Evolutionary conservation across 768 basidiomycete species (phyloP), one percentile per base, ranked within the genome.

Genomic region (Podaxis sp.): DNA sequence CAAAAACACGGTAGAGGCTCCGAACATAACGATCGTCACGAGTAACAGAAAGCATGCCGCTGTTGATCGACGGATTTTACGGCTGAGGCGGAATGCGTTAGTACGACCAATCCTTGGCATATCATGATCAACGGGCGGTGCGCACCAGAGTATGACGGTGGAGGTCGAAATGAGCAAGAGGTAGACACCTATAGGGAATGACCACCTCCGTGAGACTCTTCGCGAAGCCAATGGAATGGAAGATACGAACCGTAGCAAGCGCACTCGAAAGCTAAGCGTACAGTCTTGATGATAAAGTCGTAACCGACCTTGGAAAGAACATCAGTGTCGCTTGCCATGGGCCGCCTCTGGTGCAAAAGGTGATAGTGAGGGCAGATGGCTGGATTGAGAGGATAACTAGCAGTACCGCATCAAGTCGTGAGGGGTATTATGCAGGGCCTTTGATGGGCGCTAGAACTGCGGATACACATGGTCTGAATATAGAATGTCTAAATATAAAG

Each of bases 21-120:
- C 29, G 61, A 74, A 74, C 71, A 72, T 70, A 19, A 72, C 57
- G 11, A 59, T 55, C 19, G 71, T 74, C n/a, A 72, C 66, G 19
- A 57, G 29, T 33, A 72, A 51, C 4, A 74, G 55, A 52, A 67
- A 68, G 40, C 70, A 49, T 15, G 67, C 66, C 43, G 55, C 43
- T 7, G 64, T 66, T 3, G 66, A 54, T n/a, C 55, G 64, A 13
- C 65, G 29, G 37, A 67, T 60, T 49, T 61, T 55, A 25, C 66
- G 69, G 22, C 71, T 74, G 50, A n/a, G 22, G 5, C 19, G 24
- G 17, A 36, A 13, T 19, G 25, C 1, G 17, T 38, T 40, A 11
- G 13, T 24, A 29, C 24, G 36, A 37, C 37, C 17, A 12, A 27
- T 24, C 43, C 19, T 24, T 22, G 25, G 49, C 12, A n/a, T 50